Percentiles rank a stretch among this genome's conserved stretches.
Conservation (phyloP, 768 basidiomycete genomes). For the Termitomyces sp. region DNA sequence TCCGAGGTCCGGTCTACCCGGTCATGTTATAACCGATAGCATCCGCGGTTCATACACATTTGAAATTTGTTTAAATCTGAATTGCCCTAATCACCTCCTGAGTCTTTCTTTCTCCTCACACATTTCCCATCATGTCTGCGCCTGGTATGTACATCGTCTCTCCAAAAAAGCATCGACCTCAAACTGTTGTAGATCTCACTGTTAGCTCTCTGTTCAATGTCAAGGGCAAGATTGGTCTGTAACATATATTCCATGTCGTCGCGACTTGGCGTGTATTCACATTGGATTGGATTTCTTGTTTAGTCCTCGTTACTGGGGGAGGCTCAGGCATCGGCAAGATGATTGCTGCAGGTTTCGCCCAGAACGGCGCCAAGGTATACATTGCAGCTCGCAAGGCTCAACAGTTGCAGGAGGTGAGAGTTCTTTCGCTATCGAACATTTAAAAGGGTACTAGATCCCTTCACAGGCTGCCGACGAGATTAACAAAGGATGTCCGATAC, state of each 20-base stretch:
- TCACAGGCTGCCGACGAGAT: constrained; percentile 49
- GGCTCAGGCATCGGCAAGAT: constrained; percentile 80
- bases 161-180: neutral
- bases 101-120: neutral
- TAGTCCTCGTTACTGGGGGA: constrained; percentile 79
- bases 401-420: constrained; percentile 65
- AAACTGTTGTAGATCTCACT: constrained; percentile 38
- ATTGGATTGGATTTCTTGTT: neutral
- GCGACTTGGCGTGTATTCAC: neutral
- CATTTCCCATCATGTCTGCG: constrained; percentile 12
- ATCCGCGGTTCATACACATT: constrained; percentile 11
- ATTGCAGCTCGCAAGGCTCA: constrained; percentile 82
- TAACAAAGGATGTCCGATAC: constrained; percentile 53
- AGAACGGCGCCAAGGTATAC: constrained; percentile 86
- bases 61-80: constrained; percentile 6
- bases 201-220: constrained; percentile 56
- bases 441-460: neutral
- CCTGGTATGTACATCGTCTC: constrained; percentile 12
- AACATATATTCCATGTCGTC: neutral
- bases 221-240: constrained; percentile 61
- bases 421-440: neutral
- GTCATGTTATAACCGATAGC: constrained; percentile 12
- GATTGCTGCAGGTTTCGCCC: constrained; percentile 77
- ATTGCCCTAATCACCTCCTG: neutral
- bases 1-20: constrained; percentile 4